phyloP scores from a whole-genome alignment of 2,329 filamentous ascomycete species.

The Penicillium verrucosum region DNA sequence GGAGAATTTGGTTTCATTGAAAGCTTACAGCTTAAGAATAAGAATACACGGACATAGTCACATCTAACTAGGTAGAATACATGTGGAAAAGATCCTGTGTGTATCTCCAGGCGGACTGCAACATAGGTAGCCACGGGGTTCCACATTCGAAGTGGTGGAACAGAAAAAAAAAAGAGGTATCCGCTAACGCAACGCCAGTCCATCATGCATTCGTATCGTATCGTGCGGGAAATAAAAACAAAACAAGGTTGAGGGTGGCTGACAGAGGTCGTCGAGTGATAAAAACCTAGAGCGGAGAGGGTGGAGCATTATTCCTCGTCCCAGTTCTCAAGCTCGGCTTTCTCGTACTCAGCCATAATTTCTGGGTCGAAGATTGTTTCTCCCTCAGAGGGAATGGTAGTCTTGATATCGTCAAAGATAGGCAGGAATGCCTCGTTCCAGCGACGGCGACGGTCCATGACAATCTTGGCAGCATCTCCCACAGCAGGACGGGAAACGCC shows the following conservation, averaged over 20 bases:
- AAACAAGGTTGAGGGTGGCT: background rate
- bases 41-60: background rate
- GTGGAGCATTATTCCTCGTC: conserved; percentile 64
- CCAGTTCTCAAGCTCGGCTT: conserved; percentile 75
- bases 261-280: background rate
- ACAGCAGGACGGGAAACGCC: conserved; percentile 60
- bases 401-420: conserved; percentile 80
- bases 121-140: background rate
- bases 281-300: background rate
- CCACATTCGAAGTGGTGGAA: background rate
- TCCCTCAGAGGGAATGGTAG: conserved; percentile 65
- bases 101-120: background rate
- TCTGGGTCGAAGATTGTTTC: conserved; percentile 74
- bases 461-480: conserved; percentile 81
- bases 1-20: background rate
- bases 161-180: conserved; percentile 9
- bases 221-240: conserved; percentile 5
- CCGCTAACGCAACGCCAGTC: conserved; percentile 18
- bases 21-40: background rate
- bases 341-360: conserved; percentile 70
- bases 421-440: conserved; percentile 91
- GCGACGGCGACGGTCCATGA: conserved; percentile 85
- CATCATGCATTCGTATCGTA: conserved; percentile 22
- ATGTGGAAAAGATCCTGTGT: background rate
- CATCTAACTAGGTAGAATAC: background rate